Evolutionary conservation across 306 rosid genomes (phyloP), one percentile per base, ranked within the genome.

Genomic region (Gynostemma pentaphyllum): DNA sequence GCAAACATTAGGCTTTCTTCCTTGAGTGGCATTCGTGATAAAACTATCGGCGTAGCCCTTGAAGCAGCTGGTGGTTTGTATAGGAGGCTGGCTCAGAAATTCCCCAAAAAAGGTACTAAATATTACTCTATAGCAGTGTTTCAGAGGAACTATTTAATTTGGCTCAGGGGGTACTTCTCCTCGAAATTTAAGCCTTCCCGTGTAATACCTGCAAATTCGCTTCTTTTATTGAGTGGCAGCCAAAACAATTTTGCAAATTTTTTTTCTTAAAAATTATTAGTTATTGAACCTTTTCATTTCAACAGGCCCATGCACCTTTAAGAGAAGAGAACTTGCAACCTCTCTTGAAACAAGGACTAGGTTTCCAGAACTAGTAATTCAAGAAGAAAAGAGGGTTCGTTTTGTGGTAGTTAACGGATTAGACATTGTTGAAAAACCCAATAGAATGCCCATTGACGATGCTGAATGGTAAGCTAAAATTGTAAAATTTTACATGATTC

Each of bases 11-110:
- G 95, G 83, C 96, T 92, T 74, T 72, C 85, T 74, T 85, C 95
- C 66, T 59, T 84, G 87, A 81, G 75, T 72, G 96, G 96, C 50
- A 75, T 83, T 68, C 90, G 98, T 14, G 98, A 88, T 65, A 92
- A 92, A 79, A 83, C 94, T 1, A 86, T 92, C 71, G 96, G 92
- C 50, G 98, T 92, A 56, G 96, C 98, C 46, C 98, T 92, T 65
- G 98, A 92, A 81, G 98, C 96, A 45, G 80, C 98, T 59, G 98
- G 98, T 72, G 98, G 98, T 36, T 82, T 92, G 85, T 92, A 92
- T 75, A 82, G 98, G 76, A 79, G 78, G 65, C 75, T 92, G 26
- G 96, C 96, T 16, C 89, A 92, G 86, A 92, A 91, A 68, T 92
- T 85, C 71, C 96, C 98, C 51, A 92, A 88, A 71, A 88, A 84